Conservation (phyloP, 2,329 filamentous ascomycete species). For the Fusarium sacchari region DNA sequence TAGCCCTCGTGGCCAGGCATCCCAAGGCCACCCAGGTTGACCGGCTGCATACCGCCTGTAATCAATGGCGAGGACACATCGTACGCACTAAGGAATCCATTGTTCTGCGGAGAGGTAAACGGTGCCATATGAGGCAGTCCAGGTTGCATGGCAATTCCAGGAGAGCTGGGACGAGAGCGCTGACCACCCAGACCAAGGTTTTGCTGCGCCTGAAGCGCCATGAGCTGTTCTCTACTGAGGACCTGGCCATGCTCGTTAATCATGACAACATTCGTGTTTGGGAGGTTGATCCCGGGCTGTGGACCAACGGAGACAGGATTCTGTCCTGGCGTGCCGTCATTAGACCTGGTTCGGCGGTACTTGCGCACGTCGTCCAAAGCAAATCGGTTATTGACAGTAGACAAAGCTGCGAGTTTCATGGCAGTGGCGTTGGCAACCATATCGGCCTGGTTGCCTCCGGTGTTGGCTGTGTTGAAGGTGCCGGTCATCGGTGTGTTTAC, state of each 20-base stretch:
- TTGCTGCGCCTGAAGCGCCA: slow-evolving; percentile 79
- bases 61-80: slow-evolving; percentile 77
- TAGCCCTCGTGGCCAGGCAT: slow-evolving; percentile 82
- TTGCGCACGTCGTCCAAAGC: slow-evolving; percentile 97
- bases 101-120: slow-evolving; percentile 91
- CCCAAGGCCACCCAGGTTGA: slow-evolving; percentile 79
- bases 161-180: slow-evolving; percentile 89
- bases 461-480: slow-evolving; percentile 73
- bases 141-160: slow-evolving; percentile 83
- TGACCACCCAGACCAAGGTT: slow-evolving; percentile 70
- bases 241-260: slow-evolving; percentile 94
- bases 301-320: slow-evolving; percentile 73
- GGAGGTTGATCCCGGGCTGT: slow-evolving; percentile 66
- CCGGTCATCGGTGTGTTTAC: slow-evolving; percentile 96
- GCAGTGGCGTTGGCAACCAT: slow-evolving; percentile 99
- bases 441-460: slow-evolving; percentile 78
- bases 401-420: slow-evolving; percentile 97
- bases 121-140: slow-evolving; percentile 70
- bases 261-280: slow-evolving; percentile 86
- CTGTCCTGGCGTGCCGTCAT: slow-evolving; percentile 75
- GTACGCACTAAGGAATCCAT: slow-evolving; percentile 92
- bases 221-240: slow-evolving; percentile 83
- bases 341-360: slow-evolving; percentile 90
- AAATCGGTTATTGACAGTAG: slow-evolving; percentile 98
- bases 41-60: slow-evolving; percentile 74